Conservation (phyloP, 2,329 filamentous ascomycete species). For the Aspergillus sp. region DNA sequence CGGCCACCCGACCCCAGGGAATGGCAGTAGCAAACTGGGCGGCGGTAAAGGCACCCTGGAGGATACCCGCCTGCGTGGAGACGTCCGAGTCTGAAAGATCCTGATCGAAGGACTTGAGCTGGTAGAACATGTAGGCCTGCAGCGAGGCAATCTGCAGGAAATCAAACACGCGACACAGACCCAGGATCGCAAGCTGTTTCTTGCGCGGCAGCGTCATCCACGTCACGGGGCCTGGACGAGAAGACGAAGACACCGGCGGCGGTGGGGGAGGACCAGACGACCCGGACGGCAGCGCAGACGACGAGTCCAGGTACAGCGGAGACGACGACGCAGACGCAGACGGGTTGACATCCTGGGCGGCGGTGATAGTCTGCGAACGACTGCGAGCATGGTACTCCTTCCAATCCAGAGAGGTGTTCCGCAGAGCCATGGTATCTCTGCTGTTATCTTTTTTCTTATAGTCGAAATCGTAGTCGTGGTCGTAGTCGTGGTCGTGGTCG, state of each 20-base stretch:
- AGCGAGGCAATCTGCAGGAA: constrained; percentile 34
- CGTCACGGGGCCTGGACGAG: constrained; percentile 24
- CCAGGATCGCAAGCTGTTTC: constrained; percentile 29
- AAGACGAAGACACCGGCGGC: constrained; percentile 5
- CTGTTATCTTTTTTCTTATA: no score
- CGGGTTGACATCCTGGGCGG: constrained; percentile 11
- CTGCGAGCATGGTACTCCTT: constrained; percentile 18
- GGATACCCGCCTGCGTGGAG: constrained; percentile 63
- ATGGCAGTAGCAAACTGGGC: constrained; percentile 76
- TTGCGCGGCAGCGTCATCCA: constrained; percentile 35
- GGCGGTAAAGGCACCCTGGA: constrained; percentile 69
- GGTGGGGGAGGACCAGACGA: constrained; percentile 11
- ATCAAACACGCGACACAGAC: constrained; percentile 34
- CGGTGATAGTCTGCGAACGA: constrained; percentile 18
- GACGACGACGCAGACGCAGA: neutral
- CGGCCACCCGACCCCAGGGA: constrained; percentile 64
- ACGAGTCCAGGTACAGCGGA: neutral
- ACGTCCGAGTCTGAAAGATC: constrained; percentile 52
- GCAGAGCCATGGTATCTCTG: constrained; percentile 16
- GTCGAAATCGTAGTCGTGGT: neutral
- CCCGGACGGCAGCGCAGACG: constrained; percentile 1
- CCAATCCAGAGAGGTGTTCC: constrained; percentile 26
- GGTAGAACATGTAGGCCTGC: constrained; percentile 71
- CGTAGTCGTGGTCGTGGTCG: constrained; percentile 16
- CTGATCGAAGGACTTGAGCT: constrained; percentile 65